Evolutionary conservation across 225 moss, liverwort and hornwort genomes (phyloP).

Genomic region (Straminergon stramineum): DNA sequence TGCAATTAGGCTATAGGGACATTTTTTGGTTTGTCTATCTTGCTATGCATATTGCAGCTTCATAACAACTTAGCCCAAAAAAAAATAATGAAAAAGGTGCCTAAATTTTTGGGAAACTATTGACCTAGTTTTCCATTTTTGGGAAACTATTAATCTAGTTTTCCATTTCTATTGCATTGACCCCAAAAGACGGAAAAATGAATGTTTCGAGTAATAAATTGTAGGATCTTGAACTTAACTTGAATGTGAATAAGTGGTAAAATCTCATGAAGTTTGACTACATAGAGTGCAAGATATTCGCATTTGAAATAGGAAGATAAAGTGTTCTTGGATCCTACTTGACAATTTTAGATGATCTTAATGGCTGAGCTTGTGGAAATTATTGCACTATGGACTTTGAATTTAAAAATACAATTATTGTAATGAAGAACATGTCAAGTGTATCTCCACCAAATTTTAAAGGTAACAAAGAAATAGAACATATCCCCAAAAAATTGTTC

Average conservation of each 20-base stretch:
- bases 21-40: neutral
- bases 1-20: accelerated
- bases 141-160: no score
- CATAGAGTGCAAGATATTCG: neutral
- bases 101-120: no score
- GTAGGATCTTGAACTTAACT: neutral
- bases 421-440: neutral
- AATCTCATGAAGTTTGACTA: neutral
- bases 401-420: neutral
- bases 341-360: no score
- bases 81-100: neutral
- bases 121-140: no score
- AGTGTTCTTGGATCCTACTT: neutral
- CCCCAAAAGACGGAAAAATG: neutral
- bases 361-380: accelerated
- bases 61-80: neutral
- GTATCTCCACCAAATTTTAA: no score
- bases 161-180: neutral
- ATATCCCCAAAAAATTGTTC: neutral
- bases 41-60: neutral
- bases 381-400: neutral
- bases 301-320: neutral
- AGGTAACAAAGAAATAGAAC: neutral
- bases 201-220: neutral
- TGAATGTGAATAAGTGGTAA: neutral